Base-by-base conservation (phyloP, 768 basidiomycete species). In the Agaricus blazei region DNA sequence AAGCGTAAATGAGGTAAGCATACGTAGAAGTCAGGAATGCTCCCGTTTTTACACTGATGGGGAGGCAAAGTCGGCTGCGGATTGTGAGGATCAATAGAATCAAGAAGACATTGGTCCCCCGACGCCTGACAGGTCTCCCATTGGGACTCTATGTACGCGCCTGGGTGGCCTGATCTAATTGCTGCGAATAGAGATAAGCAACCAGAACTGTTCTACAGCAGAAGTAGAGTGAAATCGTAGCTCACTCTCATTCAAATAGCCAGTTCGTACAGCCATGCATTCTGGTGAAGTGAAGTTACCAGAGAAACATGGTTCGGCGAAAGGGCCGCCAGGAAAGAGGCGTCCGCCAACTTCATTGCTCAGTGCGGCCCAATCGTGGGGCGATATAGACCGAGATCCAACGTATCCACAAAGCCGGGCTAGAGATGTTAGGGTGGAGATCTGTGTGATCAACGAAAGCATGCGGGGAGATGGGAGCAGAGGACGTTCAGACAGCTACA, bases 61-160 rank as follows among this genome's bases (percentile, higher is more conserved):
- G 70, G 68, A 4, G 67, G 61, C 3, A 63, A 62, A 0, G 63
- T 63, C 1, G 65, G 54, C 4, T 42, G 48, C 8, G 48, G 40
- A 54, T 76, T 67, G 23, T 67, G 58, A 0, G 75, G 69, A 40
- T 69, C 50, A 7, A 59, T 56, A 54, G 60, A 76, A 62, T 80
- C 73, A 5, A 84, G 71, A 1, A 80, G 65, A 59, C 83, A 84
- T 36, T 74, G 71, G 14, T 74, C 68, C 7, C 69, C 67, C 0
- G 70, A 71, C 9, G 65, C 53, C 64, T 82, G 80, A 62, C 83
- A 85, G 1, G 78, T 78, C 58, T 82, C 82, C 78, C 78, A 83
- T 58, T 83, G 78, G 0, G 74, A 60, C 47, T 66, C 62, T 37
- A 63, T 59, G 52, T 65, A 65, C 15, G 62, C 65, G 2, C 51